A percentile compares a stretch with the other conserved stretches of the same genome.
These are phyloP conservation scores for Melastoma malabathricum DNA, from an alignment of 345 rosid genomes.

Conservation along the genomic window DNA sequence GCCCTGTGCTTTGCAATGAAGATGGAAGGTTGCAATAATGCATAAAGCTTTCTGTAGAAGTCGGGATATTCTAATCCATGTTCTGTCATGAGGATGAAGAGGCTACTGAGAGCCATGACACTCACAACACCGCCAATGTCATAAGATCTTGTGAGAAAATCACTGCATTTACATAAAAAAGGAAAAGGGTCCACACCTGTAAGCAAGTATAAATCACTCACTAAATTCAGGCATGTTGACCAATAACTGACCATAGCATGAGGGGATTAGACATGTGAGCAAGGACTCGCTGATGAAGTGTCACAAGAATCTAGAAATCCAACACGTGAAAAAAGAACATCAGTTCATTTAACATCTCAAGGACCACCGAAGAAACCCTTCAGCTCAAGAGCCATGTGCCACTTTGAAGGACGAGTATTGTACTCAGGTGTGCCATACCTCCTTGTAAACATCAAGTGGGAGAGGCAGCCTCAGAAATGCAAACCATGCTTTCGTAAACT, in stretches of 20 bases:
- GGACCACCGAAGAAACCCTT: too few species aligned
- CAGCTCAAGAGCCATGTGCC: too few species aligned
- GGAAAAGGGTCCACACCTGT: background rate
- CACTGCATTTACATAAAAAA: slow-evolving; percentile 38
- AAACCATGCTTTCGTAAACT: slow-evolving; percentile 88
- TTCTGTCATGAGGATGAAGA: slow-evolving; percentile 78
- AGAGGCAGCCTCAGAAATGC: slow-evolving; percentile 80
- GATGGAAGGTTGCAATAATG: slow-evolving; percentile 61
- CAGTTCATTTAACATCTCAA: too few species aligned
- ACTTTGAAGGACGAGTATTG: too few species aligned
- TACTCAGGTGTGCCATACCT: slow-evolving; percentile 26
- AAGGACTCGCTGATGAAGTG: slow-evolving; percentile 64
- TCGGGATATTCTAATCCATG: slow-evolving; percentile 87
- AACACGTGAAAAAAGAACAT: background rate
- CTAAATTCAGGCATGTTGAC: background rate
- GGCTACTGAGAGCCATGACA: slow-evolving; percentile 91
- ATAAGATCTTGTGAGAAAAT: slow-evolving; percentile 83
- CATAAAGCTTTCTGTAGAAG: slow-evolving; percentile 79
- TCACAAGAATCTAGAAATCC: slow-evolving; percentile 59
- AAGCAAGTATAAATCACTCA: background rate
- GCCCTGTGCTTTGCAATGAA: slow-evolving; percentile 88
- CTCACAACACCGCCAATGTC: slow-evolving; percentile 94
- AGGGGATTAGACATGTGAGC: slow-evolving; percentile 67
- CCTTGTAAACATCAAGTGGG: slow-evolving; percentile 77
- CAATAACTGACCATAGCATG: slow-evolving; percentile 48